Evolutionary conservation across 495 filamentous ascomycete genomes (phyloP).

Genomic region (Penicillium robsamsonii): DNA sequence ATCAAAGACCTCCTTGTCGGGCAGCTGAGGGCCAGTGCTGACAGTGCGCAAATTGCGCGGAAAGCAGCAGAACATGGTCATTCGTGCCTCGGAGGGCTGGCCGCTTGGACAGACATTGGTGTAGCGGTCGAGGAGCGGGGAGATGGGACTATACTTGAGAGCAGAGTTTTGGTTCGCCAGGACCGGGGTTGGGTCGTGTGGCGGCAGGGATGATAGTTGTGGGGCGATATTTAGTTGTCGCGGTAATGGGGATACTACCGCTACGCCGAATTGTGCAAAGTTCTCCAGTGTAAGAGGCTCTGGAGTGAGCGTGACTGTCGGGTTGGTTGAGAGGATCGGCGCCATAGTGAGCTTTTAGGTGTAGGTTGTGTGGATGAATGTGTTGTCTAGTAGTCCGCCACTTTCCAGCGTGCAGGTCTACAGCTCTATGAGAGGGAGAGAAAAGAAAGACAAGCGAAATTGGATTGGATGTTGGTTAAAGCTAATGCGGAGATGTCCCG

Average conservation of each 20-base stretch:
- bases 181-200: slow-evolving; percentile 36
- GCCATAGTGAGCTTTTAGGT: slow-evolving; percentile 19
- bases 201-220: slow-evolving; percentile 40
- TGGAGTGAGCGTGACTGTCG: slow-evolving; percentile 41
- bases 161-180: slow-evolving; percentile 84
- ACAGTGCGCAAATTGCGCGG: slow-evolving; percentile 54
- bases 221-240: slow-evolving; percentile 50
- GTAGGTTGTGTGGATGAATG: not conserved
- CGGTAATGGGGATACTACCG: slow-evolving; percentile 67
- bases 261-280: slow-evolving; percentile 82
- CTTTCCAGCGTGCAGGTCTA: not conserved
- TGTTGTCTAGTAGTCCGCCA: not conserved
- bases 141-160: slow-evolving; percentile 78
- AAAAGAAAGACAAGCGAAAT: not conserved
- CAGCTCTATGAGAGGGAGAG: not conserved
- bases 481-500: slow-evolving; percentile 7
- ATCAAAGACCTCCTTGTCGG: slow-evolving; percentile 51
- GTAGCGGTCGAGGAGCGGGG: slow-evolving; percentile 68
- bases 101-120: slow-evolving; percentile 58
- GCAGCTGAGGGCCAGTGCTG: slow-evolving; percentile 7
- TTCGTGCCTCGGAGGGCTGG: slow-evolving; percentile 55
- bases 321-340: slow-evolving; percentile 35
- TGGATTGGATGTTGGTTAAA: slow-evolving; percentile 3
- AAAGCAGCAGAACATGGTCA: slow-evolving; percentile 89
- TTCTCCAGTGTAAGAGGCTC: slow-evolving; percentile 59